phyloP scores from a whole-genome alignment of 345 rosid genomes.

The Leavenworthia alabamica region DNA sequence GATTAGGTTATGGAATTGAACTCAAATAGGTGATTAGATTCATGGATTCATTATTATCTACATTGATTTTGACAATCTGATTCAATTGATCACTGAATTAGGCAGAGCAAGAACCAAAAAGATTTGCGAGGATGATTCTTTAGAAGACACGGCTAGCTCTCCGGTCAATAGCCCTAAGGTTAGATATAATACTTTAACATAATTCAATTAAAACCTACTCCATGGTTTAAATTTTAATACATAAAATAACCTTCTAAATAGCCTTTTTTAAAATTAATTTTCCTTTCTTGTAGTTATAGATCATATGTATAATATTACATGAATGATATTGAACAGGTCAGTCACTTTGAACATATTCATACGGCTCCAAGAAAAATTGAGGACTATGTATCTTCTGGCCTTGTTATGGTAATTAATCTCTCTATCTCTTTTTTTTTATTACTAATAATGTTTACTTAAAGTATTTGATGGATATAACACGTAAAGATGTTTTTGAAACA shows the following conservation, averaged over 20 bases:
- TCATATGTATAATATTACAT: constrained; percentile 11
- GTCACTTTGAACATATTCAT: constrained; percentile 39
- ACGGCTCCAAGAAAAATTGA: constrained; percentile 37
- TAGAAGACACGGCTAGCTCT: constrained; percentile 93
- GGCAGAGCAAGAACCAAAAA: constrained; percentile 48
- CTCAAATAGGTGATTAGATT: no score
- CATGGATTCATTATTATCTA: no score
- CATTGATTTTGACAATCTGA: no score
- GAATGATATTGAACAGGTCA: constrained; percentile 39
- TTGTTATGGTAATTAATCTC: constrained; percentile 27
- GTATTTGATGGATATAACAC: constrained; percentile 1
- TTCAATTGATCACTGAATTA: no score
- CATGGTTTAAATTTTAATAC: background rate
- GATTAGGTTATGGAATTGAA: no score
- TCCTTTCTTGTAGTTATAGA: background rate
- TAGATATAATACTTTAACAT: constrained; percentile 7
- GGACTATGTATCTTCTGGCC: constrained; percentile 30
- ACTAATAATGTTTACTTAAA: no score
- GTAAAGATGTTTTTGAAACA: constrained; percentile 6
- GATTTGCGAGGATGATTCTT: constrained; percentile 55
- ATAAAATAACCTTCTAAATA: background rate
- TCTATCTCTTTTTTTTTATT: constrained; percentile 1
- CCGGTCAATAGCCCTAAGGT: constrained; percentile 83
- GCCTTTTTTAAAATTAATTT: no score
- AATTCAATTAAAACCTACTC: background rate